Conservation (phyloP, 805 yeast species). For the Blastobotrys parvus region DNA sequence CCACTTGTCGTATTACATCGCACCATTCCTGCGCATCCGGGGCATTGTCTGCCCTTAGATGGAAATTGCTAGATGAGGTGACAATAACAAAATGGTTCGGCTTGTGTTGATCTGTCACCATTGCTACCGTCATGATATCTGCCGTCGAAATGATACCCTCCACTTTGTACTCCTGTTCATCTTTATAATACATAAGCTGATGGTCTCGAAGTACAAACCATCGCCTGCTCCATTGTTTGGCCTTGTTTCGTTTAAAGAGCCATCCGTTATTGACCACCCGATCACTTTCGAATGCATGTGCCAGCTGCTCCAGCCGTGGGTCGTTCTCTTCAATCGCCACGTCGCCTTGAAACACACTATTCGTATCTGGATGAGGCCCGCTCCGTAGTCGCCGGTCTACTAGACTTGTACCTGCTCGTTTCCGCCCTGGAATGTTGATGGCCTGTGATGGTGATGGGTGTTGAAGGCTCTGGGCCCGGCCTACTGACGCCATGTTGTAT, state of each 20-base stretch:
- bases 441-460: background rate
- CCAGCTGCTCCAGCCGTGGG: background rate
- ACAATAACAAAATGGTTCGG: conserved; percentile 25
- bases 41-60: conserved; percentile 22
- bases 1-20: conserved; percentile 19
- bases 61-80: conserved; percentile 24
- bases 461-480: background rate
- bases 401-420: background rate
- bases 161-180: conserved; percentile 29
- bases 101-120: conserved; percentile 18
- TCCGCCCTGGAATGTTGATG: background rate
- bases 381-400: background rate
- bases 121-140: conserved; percentile 28
- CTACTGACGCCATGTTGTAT: background rate
- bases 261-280: conserved; percentile 22
- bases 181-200: conserved; percentile 28
- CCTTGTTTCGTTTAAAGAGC: conserved; percentile 22
- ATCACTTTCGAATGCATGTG: conserved; percentile 1
- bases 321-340: background rate
- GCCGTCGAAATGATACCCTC: conserved; percentile 22
- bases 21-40: conserved; percentile 27
- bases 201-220: conserved; percentile 30
- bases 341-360: too few relatives aligned
- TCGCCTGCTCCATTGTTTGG: conserved; percentile 25
- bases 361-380: too few relatives aligned